Evolutionary conservation across 2,329 filamentous ascomycete species (phyloP).

Genomic region (Xylaria sp.): DNA sequence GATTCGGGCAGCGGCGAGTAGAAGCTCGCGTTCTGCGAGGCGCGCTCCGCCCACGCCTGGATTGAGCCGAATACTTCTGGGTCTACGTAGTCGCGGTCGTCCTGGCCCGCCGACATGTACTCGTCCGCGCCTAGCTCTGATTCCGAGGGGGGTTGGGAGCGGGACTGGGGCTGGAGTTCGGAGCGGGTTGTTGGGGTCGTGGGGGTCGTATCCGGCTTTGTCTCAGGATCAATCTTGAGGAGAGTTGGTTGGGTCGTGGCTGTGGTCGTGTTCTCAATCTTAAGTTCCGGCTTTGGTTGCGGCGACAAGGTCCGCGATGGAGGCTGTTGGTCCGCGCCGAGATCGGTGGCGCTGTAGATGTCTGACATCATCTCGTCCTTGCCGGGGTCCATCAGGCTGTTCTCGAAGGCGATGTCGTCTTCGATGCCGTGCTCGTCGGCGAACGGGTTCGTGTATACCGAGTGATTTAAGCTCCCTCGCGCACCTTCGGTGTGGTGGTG

Average conservation of each 20-base stretch:
- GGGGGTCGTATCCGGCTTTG: not conserved
- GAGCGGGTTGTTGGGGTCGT: not conserved
- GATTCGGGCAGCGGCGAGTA: slow-evolving; percentile 66
- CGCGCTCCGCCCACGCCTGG: slow-evolving; percentile 68
- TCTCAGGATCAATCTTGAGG: slow-evolving; percentile 39
- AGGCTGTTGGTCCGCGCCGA: slow-evolving; percentile 38
- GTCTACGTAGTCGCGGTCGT: slow-evolving; percentile 43
- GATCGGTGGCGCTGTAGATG: slow-evolving; percentile 64
- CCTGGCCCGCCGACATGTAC: slow-evolving; percentile 59
- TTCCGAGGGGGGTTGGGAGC: slow-evolving; percentile 35
- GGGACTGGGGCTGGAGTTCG: not conserved
- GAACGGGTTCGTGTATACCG: slow-evolving; percentile 64
- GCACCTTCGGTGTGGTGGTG: slow-evolving; percentile 54
- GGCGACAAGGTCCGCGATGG: slow-evolving; percentile 11
- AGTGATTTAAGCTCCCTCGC: slow-evolving; percentile 52
- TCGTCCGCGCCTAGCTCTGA: slow-evolving; percentile 51
- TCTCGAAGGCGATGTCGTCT: slow-evolving; percentile 50
- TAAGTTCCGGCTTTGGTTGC: not conserved
- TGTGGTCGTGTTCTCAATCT: too few relatives aligned
- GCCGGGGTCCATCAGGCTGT: slow-evolving; percentile 51
- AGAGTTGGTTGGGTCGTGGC: slow-evolving; percentile 30
- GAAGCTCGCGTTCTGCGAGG: slow-evolving; percentile 55
- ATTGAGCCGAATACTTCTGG: slow-evolving; percentile 64
- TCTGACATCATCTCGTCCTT: slow-evolving; percentile 55
- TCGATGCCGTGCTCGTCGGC: slow-evolving; percentile 62